Base-by-base conservation (phyloP, 371 early-diverging fungal genomes). In the Gilbertella persicaria region DNA sequence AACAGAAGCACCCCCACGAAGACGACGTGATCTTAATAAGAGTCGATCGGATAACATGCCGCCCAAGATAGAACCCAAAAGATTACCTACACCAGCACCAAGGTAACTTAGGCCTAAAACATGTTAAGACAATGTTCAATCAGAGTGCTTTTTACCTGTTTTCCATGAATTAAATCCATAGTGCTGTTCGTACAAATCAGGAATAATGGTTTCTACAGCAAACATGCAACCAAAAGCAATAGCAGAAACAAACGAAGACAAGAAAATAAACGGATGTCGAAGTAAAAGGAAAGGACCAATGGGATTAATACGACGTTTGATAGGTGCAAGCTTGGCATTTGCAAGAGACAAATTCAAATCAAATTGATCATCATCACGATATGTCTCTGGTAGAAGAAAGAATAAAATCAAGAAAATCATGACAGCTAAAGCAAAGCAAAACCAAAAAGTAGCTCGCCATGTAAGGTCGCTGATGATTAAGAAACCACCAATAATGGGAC, bases 311-410 rank as follows among this genome's bases (percentile, higher is more conserved):
- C 39, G 23, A 28, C 48, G 55, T 47, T 35, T 55, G 10, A n/a
- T n/a, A n/a, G n/a, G n/a, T n/a, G n/a, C n/a, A n/a, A n/a, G n/a
- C 7, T n/a, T 50, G 6, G 20, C 37, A 17, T 20, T 13, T 9
- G 46, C 13, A 2, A 39, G 52, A 5, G 62, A 62, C 23, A 67
- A 19, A 5, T 50, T 13, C 20, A 42, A 5, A 40, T 60, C 61
- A 37, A 43, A 67, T 26, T 58, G 57, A 6, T 21, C 39, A 23
- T 51, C 42, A 6, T 45, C 52, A 13, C 85, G 79, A 37, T 76
- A 84, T 0, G 88, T 87, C 50, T 89, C 89, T 1, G 85, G 84
- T 39, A 86, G 50, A 12, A 80, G 63, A 48, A 88, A 73, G 35
- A 81, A 61, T 1, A 58, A 30, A 21, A 53, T n/a, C 4, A 45